Conservation (phyloP, 257 asterid species). For the Jaltomata sinuosa region DNA sequence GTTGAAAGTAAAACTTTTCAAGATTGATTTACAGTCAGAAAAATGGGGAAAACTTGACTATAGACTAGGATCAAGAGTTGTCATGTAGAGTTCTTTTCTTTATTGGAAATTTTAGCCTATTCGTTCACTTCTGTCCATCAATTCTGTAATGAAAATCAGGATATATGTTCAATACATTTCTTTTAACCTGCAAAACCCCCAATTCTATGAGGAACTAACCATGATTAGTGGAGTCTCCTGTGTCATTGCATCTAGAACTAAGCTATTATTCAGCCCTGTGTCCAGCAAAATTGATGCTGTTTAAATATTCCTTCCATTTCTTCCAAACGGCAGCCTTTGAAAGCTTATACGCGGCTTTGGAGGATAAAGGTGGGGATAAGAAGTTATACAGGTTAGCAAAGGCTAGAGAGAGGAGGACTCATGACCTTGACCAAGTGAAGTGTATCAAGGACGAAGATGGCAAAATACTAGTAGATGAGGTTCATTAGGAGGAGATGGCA, state of each 20-base stretch:
- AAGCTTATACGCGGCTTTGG: no score
- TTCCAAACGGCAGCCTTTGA: no score
- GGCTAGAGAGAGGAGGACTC: no score
- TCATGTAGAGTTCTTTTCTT: neutral
- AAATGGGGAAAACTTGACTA: neutral
- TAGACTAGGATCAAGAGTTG: neutral
- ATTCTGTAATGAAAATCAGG: neutral
- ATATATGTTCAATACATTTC: neutral
- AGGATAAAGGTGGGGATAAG: no score
- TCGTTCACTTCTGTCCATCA: neutral
- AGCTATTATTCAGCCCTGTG: neutral
- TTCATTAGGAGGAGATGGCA: no score
- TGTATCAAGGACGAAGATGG: no score
- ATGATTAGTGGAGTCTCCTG: neutral
- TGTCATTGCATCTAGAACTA: neutral
- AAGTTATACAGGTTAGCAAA: no score
- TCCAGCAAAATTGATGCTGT: neutral
- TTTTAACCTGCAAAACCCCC: neutral
- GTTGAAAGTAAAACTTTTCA: neutral
- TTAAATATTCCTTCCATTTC: neutral
- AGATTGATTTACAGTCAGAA: neutral
- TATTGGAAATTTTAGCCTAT: neutral
- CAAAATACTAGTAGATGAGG: no score
- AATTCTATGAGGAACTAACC: neutral
- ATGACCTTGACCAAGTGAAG: no score